Conservation (phyloP, 2,329 filamentous ascomycete species). For the Paecilomyces fulvus region DNA sequence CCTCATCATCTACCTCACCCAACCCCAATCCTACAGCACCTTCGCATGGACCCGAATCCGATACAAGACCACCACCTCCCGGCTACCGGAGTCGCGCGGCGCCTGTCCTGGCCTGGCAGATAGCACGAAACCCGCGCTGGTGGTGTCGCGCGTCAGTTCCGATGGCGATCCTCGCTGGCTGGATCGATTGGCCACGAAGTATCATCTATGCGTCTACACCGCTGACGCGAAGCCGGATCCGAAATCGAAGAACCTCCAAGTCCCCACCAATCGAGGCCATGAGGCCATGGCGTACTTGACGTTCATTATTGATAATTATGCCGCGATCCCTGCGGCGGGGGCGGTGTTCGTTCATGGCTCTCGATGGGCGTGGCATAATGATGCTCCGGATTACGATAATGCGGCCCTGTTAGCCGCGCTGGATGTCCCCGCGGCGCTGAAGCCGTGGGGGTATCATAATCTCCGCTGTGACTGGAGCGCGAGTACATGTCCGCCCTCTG, state of each 20-base stretch:
- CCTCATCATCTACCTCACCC: slow-evolving; percentile 31
- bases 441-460: slow-evolving; percentile 38
- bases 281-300: slow-evolving; percentile 42
- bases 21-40: slow-evolving; percentile 21
- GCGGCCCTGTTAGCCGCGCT: slow-evolving; percentile 29
- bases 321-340: slow-evolving; percentile 27
- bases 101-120: slow-evolving; percentile 34
- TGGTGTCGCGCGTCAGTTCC: slow-evolving; percentile 34
- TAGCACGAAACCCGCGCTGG: slow-evolving; percentile 35
- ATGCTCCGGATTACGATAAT: slow-evolving; percentile 39
- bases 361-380: slow-evolving; percentile 40
- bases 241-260: slow-evolving; percentile 26
- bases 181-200: slow-evolving; percentile 27
- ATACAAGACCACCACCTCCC: slow-evolving; percentile 32
- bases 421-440: slow-evolving; percentile 32
- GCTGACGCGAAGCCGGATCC: slow-evolving; percentile 25
- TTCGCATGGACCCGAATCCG: slow-evolving; percentile 38
- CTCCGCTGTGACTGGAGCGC: slow-evolving; percentile 44
- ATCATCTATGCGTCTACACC: slow-evolving; percentile 41
- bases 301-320: slow-evolving; percentile 41
- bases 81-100: slow-evolving; percentile 29
- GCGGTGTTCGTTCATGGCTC: slow-evolving; percentile 38
- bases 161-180: slow-evolving; percentile 39
- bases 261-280: slow-evolving; percentile 40
- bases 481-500: slow-evolving; percentile 29